Evolutionary conservation across 257 asterid genomes (phyloP).

Genomic region (Solanum tarapatanum): DNA sequence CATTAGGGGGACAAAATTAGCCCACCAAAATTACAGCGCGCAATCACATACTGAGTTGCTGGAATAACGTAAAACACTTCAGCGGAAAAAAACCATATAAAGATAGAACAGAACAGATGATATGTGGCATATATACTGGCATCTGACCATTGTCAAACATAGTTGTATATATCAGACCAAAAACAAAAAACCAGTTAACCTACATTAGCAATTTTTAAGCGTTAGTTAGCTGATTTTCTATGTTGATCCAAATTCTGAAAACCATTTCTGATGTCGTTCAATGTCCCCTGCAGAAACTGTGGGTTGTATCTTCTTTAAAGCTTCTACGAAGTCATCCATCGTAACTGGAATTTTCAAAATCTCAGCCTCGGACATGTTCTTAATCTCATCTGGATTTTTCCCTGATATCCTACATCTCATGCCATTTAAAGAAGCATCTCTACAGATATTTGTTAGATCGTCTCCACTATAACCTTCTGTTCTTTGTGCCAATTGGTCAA

Average conservation of each 20-base stretch:
- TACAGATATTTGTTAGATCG: conserved; percentile 81
- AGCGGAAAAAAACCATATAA: too few relatives aligned
- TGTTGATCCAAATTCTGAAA: conserved; percentile 76
- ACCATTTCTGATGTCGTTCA: conserved; percentile 84
- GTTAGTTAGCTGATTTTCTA: conserved; percentile 5
- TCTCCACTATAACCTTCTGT: not conserved
- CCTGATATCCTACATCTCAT: conserved; percentile 75
- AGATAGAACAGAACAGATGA: too few relatives aligned
- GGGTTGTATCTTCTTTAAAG: conserved; percentile 74
- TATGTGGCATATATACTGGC: too few relatives aligned
- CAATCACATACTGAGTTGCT: too few relatives aligned
- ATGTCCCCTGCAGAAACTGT: conserved; percentile 81
- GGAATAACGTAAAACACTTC: too few relatives aligned
- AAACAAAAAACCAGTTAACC: not conserved
- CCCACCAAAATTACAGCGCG: too few relatives aligned
- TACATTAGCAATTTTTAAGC: not conserved
- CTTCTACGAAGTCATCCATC: conserved; percentile 80
- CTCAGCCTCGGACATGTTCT: conserved; percentile 44
- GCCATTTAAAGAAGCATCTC: conserved; percentile 82
- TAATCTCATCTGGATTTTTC: conserved; percentile 63
- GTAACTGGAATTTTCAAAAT: conserved; percentile 18
- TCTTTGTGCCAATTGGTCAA: not conserved
- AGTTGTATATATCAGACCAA: not conserved
- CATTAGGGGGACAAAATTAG: too few relatives aligned
- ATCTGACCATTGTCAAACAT: not conserved